Conservation (phyloP, 495 filamentous ascomycete genomes). For the Xylaria curta region DNA sequence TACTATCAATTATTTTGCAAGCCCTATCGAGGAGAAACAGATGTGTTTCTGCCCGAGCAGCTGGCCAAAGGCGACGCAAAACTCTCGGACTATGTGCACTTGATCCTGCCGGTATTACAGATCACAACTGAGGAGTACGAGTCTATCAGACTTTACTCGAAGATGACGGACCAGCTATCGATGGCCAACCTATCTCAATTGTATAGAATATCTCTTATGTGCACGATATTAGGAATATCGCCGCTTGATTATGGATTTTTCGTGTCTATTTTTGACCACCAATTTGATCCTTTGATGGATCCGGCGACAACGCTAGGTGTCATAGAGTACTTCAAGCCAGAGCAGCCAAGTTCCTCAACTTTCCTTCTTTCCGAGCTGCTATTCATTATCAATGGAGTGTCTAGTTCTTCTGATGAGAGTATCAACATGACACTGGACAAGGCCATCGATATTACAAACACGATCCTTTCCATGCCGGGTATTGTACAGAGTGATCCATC, state of each 20-base stretch:
- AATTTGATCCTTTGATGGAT: background rate
- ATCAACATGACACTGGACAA: background rate
- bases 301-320: background rate
- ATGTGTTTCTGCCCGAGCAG: background rate
- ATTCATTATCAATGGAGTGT: no score
- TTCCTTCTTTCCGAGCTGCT: no score
- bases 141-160: background rate
- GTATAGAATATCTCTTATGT: background rate
- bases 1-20: background rate
- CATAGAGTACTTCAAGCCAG: background rate
- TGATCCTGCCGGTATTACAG: background rate
- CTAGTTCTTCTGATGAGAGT: no score
- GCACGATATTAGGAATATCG: background rate
- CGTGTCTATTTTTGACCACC: background rate
- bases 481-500: background rate
- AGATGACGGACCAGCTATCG: background rate
- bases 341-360: background rate
- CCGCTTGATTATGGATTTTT: background rate
- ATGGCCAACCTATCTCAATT: background rate
- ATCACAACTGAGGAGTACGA: background rate
- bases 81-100: background rate
- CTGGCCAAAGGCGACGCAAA: background rate
- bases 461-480: background rate
- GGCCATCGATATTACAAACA: conserved; percentile 2
- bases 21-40: background rate